Evolutionary conservation across 2,329 filamentous ascomycete genomes (phyloP), one percentile per base, ranked within the genome.

Genomic region (Scedosporium apiospermum): DNA sequence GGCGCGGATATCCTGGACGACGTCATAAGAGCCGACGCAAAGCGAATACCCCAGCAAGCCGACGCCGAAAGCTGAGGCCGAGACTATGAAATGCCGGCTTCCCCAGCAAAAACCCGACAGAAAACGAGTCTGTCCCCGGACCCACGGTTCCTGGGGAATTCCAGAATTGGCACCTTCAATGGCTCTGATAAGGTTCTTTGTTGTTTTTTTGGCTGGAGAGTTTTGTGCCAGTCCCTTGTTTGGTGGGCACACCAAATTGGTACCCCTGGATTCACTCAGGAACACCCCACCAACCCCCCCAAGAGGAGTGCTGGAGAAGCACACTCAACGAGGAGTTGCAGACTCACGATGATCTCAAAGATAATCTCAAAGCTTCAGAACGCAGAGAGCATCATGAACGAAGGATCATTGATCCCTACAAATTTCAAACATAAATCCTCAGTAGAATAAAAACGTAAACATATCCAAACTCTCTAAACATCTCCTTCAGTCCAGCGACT

Each of bases 1-100:
- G 57, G 60, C 58, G 65, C 65, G 63, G 65, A 62, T 61, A n/a
- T 16, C 34, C 64, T 51, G 59, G 63, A 44, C 64, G 65, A 71
- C 67, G 67, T 68, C 68, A 68, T 65, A 68, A 73, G 70, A 73
- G 73, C 73, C 73, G 73, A 74, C 65, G 58, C 55, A 65, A 65
- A 61, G 49, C 63, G 63, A 63, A 58, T 51, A 23, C 60, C 60
- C 23, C 26, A 5, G 18, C 46, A 61, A 61, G 59, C 60, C 60
- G 60, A 57, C 34, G 21, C 26, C 55, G 23, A 55, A 55, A 26
- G 23, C 12, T 55, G 18, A 18, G 51, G 51, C n/a, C 44, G n/a
- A 21, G n/a, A n/a, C 14, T n/a, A 3, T 6, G 6, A n/a, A 57
- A 23, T 23, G 23, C 51, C 51, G 23, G 14, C 51, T 16, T 6